Evolutionary conservation across 2,329 filamentous ascomycete genomes (phyloP), one percentile per base, ranked within the genome.

Genomic region (Nigrograna mackinnonii): DNA sequence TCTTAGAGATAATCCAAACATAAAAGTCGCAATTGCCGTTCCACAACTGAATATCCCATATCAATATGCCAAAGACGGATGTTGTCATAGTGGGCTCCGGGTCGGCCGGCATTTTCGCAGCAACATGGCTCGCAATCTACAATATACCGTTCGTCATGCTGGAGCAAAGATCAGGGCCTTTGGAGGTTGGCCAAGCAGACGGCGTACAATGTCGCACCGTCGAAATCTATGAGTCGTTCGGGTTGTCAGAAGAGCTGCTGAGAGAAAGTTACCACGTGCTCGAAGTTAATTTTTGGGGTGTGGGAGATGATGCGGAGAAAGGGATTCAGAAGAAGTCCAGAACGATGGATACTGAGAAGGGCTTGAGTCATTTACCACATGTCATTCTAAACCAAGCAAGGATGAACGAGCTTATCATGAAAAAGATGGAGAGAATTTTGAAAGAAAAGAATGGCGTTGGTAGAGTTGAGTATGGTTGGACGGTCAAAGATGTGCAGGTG

Each of bases 191-290:
- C 3, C 79, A 84, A 56, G 82, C 82, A 6, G 82, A 85, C 50
- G 78, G 78, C 1, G 64, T 84, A 7, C 80, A 86, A 62, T 79
- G 76, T 47, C 79, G 83, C 3, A 85, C 80, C 0, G 67, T 86
- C 2, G 82, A 88, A 65, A 84, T 87, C n/a, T 78, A 87, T 32
- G 82, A 88, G 52, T 80, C 77, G 17, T 83, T 88, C 46, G 83
- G 79, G 2, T 76, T 88, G 39, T 80, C 71, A 4, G 77, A 85
- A 40, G 70, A 76, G 6, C 75, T 77, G 6, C 80, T 82, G 75
- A 79, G 79, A 26, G 82, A 86, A 52, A 74, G 78, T 6, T 84
- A 83, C 57, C 80, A 81, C 53, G 79, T 86, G 65, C 70, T 83
- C 5, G 84, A 84, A 66, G 79, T 84, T 21, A 62, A 62, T 4